Percentiles rank a stretch among this genome's conserved stretches.
phyloP scores from a whole-genome alignment of 2,329 filamentous ascomycete genomes.

The Phaeosphaeria sp. region DNA sequence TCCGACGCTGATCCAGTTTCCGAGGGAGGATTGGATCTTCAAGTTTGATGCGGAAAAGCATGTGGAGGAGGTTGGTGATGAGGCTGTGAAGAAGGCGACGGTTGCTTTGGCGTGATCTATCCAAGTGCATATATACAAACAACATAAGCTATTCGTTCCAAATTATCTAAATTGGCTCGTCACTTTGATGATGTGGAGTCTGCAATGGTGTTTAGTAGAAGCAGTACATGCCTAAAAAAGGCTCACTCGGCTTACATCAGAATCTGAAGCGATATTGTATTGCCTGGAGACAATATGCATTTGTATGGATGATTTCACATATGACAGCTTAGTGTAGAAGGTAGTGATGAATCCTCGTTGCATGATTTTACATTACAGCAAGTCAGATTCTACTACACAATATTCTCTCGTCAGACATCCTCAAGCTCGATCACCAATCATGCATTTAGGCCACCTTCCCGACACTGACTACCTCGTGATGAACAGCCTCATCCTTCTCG shows the following conservation, averaged over 20 bases:
- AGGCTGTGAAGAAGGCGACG: constrained; percentile 29
- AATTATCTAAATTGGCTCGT: background rate
- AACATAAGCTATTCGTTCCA: background rate
- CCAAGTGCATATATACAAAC: background rate
- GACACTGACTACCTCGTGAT: constrained; percentile 14
- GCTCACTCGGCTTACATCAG: background rate
- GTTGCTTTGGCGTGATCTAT: background rate
- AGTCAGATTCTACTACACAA: too few relatives aligned
- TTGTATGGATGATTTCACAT: too few relatives aligned
- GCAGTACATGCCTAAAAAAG: background rate
- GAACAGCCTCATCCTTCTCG: constrained; percentile 25
- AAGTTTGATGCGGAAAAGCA: constrained; percentile 38
- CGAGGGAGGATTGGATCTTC: constrained; percentile 44
- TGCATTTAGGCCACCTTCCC: background rate
- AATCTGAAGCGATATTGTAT: too few relatives aligned
- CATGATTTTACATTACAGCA: too few relatives aligned
- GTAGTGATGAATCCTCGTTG: too few relatives aligned
- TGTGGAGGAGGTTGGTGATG: constrained; percentile 37
- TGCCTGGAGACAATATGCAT: too few relatives aligned
- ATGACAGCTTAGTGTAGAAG: too few relatives aligned
- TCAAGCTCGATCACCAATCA: background rate
- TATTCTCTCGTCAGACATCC: too few relatives aligned
- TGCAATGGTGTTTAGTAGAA: background rate
- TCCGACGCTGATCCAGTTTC: constrained; percentile 37
- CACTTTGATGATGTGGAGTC: background rate